Base-by-base conservation (phyloP, 2,329 filamentous ascomycete species). In the Cercospora nicotianae region DNA sequence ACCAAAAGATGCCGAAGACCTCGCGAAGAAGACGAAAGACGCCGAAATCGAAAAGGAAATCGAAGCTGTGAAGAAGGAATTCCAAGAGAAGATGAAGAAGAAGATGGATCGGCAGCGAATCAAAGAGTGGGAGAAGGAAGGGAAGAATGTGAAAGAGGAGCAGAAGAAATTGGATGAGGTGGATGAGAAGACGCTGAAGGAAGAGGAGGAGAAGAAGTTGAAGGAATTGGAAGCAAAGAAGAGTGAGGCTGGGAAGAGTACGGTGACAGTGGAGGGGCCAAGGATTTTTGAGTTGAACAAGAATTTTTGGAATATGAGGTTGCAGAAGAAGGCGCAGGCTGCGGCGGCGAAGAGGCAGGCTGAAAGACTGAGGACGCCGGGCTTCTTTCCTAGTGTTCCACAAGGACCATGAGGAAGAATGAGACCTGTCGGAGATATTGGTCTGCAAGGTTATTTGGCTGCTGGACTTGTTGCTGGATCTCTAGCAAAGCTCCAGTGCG, bases 251-350 rank as follows among this genome's bases (percentile, higher is more conserved):
- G 89, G 91, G 75, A 87, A 87, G 75, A 87, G 89, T 67, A 86
- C 79, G 20, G 67, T 77, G 2, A 89, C 79, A 18, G 67, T 77
- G 2, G 89, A 91, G 68, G 89, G 90, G 66, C 90, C 92, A 20
- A 87, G 94, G 51, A 86, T 96, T 2, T 99, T 95, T 80, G 87
- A 91, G 72, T 83, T 97, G 67, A 91, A 94, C 76, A 93, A 90
- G 91, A 94, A 88, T 28, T 97, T 99, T 80, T 96, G 93, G 77
- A 90, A 94, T 73, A 92, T 93, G 82, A 89, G 95, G 16, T 78
- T 97, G 61, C 89, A 93, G 77, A 91, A 90, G 77, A 90, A 93
- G 76, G 87, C 89, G 53, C 91, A 91, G 78, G 86, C 87, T n/a
- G 92, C 95, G 76, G 84, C 89, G 64, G 91, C 93, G 10, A 96